phyloP scores from a whole-genome alignment of 176 grass and related monocot genomes.

The Elaeis guineensis region DNA sequence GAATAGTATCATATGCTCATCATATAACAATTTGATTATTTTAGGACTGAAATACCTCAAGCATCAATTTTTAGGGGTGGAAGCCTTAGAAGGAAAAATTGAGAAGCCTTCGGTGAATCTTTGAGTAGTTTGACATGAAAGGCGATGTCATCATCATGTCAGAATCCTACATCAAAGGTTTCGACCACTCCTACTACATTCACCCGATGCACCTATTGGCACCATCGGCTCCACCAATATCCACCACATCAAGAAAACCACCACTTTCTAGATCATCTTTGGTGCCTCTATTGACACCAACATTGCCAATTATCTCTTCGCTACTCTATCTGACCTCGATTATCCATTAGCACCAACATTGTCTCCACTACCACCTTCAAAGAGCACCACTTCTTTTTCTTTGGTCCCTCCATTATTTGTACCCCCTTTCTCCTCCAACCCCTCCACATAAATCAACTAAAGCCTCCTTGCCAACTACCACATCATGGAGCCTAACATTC shows the following conservation, averaged over 20 bases:
- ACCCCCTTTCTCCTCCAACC: conserved; percentile 23
- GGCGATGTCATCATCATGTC: neutral
- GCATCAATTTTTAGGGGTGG: no score
- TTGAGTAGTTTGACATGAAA: no score
- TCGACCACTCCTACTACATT: conserved; percentile 71
- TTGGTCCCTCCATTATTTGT: conserved; percentile 53
- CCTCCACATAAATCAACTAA: conserved; percentile 18
- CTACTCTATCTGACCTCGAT: conserved; percentile 29
- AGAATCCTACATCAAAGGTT: conserved; percentile 52
- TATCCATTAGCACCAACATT: neutral
- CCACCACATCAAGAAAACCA: conserved; percentile 17
- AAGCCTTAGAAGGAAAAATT: no score
- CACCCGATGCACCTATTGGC: conserved; percentile 25
- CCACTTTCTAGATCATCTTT: conserved; percentile 52
- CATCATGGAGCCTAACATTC: no score
- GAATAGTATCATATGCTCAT: no score
- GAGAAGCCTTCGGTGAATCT: no score
- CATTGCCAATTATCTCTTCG: conserved; percentile 72
- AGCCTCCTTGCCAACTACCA: conserved; percentile 14
- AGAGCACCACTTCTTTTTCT: conserved; percentile 88
- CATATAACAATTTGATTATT: no score
- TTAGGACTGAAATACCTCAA: no score
- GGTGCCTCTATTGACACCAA: conserved; percentile 66
- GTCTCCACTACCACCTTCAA: conserved; percentile 24
- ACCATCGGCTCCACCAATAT: conserved; percentile 13